Evolutionary conservation across 2,329 filamentous ascomycete genomes (phyloP).

Genomic region (Magnaporthales sp.): DNA sequence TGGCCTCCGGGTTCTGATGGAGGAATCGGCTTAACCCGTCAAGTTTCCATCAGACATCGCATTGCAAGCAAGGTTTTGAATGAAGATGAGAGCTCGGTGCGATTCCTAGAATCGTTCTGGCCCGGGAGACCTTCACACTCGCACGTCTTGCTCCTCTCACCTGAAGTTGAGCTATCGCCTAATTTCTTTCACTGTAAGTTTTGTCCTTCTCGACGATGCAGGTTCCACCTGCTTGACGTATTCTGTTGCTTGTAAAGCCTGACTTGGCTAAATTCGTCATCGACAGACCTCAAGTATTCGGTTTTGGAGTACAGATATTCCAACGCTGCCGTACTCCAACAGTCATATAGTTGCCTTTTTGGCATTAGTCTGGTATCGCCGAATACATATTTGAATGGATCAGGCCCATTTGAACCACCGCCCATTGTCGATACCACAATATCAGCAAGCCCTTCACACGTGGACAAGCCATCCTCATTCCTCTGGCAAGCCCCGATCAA

Average conservation of each 20-base stretch:
- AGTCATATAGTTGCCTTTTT: constrained; percentile 50
- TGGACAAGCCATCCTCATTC: constrained; percentile 46
- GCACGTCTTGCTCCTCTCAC: constrained; percentile 78
- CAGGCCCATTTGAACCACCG: constrained; percentile 40
- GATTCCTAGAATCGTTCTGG: constrained; percentile 83
- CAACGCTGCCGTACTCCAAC: constrained; percentile 27
- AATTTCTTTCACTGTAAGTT: constrained; percentile 69
- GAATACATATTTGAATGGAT: constrained; percentile 51
- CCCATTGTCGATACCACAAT: neutral
- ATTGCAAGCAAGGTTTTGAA: constrained; percentile 52
- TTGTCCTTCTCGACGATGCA: neutral
- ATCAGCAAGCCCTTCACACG: constrained; percentile 10
- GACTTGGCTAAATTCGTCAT: neutral
- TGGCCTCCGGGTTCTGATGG: constrained; percentile 51
- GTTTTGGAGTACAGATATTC: constrained; percentile 75
- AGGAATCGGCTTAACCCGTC: constrained; percentile 28
- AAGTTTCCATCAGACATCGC: constrained; percentile 66
- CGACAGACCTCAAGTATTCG: constrained; percentile 61
- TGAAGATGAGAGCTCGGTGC: constrained; percentile 62
- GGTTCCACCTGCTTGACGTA: neutral
- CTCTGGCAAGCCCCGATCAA: constrained; percentile 80
- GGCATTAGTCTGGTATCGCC: constrained; percentile 77
- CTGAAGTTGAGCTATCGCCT: constrained; percentile 70
- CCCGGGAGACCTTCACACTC: constrained; percentile 54
- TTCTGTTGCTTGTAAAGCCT: neutral